These are phyloP conservation scores for Phylloporus scabripes DNA, from an alignment of 768 basidiomycete genomes.

Conservation along the genomic window DNA sequence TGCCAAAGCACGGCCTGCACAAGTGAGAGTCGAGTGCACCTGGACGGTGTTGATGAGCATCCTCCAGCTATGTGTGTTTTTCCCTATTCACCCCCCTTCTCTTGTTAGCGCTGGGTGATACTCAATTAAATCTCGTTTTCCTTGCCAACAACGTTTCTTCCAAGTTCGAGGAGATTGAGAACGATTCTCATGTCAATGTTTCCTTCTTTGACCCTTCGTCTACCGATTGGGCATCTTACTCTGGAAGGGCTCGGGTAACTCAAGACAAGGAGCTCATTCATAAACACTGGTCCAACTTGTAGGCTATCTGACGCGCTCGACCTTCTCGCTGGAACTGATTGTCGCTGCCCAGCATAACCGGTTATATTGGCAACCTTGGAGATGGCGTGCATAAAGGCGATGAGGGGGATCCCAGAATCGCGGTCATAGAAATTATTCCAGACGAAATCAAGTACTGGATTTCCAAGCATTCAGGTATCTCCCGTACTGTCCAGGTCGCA, in stretches of 20 bases:
- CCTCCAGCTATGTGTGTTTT: conserved; percentile 45
- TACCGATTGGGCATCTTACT: conserved; percentile 77
- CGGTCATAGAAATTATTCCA: conserved; percentile 73
- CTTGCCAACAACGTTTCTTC: conserved; percentile 66
- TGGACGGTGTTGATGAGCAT: conserved; percentile 49
- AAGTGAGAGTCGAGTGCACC: conserved; percentile 46
- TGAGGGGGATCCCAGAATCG: conserved; percentile 70
- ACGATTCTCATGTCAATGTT: conserved; percentile 76
- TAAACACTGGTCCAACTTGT: conserved; percentile 59
- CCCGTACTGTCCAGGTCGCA: conserved; percentile 56
- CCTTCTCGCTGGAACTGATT: conserved; percentile 1
- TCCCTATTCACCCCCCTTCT: not conserved
- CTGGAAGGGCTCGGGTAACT: conserved; percentile 63
- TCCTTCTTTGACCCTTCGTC: conserved; percentile 64
- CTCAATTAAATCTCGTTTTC: conserved; percentile 57
- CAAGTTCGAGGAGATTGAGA: conserved; percentile 73
- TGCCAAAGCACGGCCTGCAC: conserved; percentile 35
- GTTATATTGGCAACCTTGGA: conserved; percentile 84
- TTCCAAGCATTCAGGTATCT: conserved; percentile 53
- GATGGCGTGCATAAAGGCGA: conserved; percentile 85
- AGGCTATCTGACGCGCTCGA: conserved; percentile 10
- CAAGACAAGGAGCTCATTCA: conserved; percentile 60
- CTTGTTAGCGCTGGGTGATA: conserved; percentile 37
- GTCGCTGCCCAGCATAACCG: conserved; percentile 41
- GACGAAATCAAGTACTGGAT: conserved; percentile 81